Evolutionary conservation across 768 basidiomycete species (phyloP).

Genomic region (Phanerochaete sordida): DNA sequence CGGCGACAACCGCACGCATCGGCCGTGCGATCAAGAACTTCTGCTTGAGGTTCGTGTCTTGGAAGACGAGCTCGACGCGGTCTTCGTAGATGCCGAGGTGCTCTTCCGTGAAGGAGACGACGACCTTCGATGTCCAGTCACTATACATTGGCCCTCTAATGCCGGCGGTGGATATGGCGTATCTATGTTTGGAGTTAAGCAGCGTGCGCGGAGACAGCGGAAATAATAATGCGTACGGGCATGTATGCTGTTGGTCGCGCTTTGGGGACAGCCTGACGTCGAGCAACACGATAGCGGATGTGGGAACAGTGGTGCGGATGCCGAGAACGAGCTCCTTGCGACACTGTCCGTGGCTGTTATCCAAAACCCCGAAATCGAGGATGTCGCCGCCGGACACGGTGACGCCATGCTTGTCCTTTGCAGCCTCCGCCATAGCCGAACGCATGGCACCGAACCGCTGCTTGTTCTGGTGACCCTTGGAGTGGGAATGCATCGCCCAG

Average conservation of each 20-base stretch:
- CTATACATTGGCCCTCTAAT: neutral
- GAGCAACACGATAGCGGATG: slow-evolving; percentile 5
- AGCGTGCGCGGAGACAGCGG: too few relatives aligned
- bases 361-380: slow-evolving; percentile 51
- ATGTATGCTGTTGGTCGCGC: neutral
- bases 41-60: slow-evolving; percentile 39
- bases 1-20: slow-evolving; percentile 43
- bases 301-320: slow-evolving; percentile 8
- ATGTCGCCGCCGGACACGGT: slow-evolving; percentile 32
- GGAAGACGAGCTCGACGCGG: slow-evolving; percentile 49
- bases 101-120: slow-evolving; percentile 30
- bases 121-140: slow-evolving; percentile 16
- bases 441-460: slow-evolving; percentile 40
- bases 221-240: too few relatives aligned
- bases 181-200: neutral
- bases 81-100: slow-evolving; percentile 46
- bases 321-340: slow-evolving; percentile 12
- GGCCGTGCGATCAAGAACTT: slow-evolving; percentile 47
- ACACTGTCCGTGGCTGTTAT: slow-evolving; percentile 27
- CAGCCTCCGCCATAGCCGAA: slow-evolving; percentile 46
- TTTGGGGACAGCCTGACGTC: neutral
- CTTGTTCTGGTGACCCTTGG: slow-evolving; percentile 28
- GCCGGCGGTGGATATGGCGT: neutral
- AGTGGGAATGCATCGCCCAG: slow-evolving; percentile 34
- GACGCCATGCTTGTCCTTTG: slow-evolving; percentile 53